These are phyloP conservation scores for Xenoacremonium recifei DNA, from an alignment of 2,329 filamentous ascomycete species.

Conservation along the genomic window DNA sequence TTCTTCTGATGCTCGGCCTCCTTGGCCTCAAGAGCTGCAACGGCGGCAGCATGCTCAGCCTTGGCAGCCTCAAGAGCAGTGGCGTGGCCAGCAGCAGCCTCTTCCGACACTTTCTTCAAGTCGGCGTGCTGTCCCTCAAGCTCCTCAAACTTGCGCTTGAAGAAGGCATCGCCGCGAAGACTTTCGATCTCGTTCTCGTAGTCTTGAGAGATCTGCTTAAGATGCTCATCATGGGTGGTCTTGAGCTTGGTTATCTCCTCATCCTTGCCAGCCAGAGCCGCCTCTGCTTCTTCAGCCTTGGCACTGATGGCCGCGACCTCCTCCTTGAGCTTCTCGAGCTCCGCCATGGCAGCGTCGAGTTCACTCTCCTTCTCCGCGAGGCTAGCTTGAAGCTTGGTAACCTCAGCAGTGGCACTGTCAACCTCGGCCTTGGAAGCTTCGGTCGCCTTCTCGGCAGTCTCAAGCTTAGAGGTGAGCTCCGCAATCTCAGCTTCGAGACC, in stretches of 20 bases:
- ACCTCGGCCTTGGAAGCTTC: constrained; percentile 42
- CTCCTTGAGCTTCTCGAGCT: constrained; percentile 41
- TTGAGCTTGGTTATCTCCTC: constrained; percentile 50
- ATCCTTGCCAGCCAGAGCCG: constrained; percentile 47
- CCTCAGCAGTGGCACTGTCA: constrained; percentile 39
- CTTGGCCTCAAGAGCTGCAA: constrained; percentile 48
- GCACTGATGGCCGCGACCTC: constrained; percentile 48
- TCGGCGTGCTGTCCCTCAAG: constrained; percentile 58
- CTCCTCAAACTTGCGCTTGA: constrained; percentile 62
- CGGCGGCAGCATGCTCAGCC: constrained; percentile 42
- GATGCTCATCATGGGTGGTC: constrained; percentile 55
- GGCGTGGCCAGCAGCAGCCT: constrained; percentile 37
- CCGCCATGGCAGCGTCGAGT: constrained; percentile 43
- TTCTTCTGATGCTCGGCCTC: constrained; percentile 53
- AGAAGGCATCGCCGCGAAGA: constrained; percentile 60
- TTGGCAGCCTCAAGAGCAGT: constrained; percentile 43
- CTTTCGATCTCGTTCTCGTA: constrained; percentile 66
- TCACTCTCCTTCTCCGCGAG: constrained; percentile 45
- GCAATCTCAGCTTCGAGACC: constrained; percentile 51
- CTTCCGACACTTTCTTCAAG: constrained; percentile 36
- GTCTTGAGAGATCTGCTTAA: constrained; percentile 58
- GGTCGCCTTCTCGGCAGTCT: constrained; percentile 46
- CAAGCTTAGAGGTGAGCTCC: constrained; percentile 48
- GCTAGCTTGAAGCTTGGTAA: constrained; percentile 38
- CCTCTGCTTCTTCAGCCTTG: constrained; percentile 47